Evolutionary conservation across 2,329 filamentous ascomycete species (phyloP).

Genomic region (Lasiodiplodia citricola): DNA sequence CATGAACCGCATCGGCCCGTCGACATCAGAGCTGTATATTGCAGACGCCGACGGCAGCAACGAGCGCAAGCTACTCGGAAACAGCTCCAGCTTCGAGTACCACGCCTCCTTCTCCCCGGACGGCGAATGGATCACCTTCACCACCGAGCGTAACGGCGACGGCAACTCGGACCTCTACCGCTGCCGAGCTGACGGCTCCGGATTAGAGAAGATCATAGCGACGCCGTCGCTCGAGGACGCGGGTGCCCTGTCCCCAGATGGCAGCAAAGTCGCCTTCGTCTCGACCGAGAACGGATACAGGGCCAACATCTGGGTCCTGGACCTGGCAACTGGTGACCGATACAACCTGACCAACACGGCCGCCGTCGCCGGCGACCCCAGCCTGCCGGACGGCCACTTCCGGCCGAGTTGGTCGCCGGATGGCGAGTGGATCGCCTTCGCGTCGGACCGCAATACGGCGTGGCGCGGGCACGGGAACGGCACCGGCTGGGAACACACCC

Average conservation of each 20-base stretch:
- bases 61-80: conserved; percentile 41
- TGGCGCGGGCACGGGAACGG: conserved; percentile 51
- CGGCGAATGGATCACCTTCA: conserved; percentile 49
- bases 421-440: conserved; percentile 49
- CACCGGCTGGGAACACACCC: conserved; percentile 50
- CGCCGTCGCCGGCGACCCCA: conserved; percentile 31
- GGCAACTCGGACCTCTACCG: conserved; percentile 51
- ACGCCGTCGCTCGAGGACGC: conserved; percentile 47
- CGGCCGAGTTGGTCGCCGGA: conserved; percentile 50
- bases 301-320: conserved; percentile 49
- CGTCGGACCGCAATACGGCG: conserved; percentile 49
- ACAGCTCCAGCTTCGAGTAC: conserved; percentile 43
- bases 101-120: conserved; percentile 48
- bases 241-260: conserved; percentile 46
- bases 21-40: conserved; percentile 35
- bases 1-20: conserved; percentile 48
- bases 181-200: conserved; percentile 43
- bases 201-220: conserved; percentile 40
- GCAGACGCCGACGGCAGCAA: conserved; percentile 49
- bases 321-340: conserved; percentile 41
- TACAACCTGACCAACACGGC: conserved; percentile 47
- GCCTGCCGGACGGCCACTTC: conserved; percentile 45
- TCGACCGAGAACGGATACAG: conserved; percentile 45
- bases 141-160: conserved; percentile 47
- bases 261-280: conserved; percentile 46